A percentile compares a stretch with the other conserved stretches of the same genome.
These are phyloP conservation scores for Dactylellina sp. DNA, from an alignment of 2,329 filamentous ascomycete genomes.

Conservation along the genomic window DNA sequence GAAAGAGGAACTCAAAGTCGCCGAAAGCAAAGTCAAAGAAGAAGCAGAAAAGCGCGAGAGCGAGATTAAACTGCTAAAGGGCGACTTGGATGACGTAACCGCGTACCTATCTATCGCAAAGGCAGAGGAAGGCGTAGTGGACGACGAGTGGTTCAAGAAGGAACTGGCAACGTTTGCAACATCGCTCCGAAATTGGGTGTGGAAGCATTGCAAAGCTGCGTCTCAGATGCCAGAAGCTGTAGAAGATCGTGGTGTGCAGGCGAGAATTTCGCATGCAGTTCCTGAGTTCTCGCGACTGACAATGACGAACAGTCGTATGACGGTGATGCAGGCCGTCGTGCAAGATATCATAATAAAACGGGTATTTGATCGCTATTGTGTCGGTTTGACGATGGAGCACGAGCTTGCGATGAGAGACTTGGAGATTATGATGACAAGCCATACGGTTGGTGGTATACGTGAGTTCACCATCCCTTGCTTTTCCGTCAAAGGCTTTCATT, in stretches of 20 bases:
- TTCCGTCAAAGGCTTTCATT: not conserved
- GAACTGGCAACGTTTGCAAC: constrained; percentile 49
- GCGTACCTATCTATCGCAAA: constrained; percentile 53
- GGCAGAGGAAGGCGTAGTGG: constrained; percentile 53
- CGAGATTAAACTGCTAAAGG: constrained; percentile 46
- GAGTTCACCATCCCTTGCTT: not conserved
- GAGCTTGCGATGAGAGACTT: constrained; percentile 43
- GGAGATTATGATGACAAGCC: constrained; percentile 41
- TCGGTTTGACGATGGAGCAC: constrained; percentile 41
- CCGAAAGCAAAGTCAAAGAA: constrained; percentile 51
- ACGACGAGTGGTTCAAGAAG: constrained; percentile 51
- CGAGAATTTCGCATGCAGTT: constrained; percentile 36
- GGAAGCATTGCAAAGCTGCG: constrained; percentile 53
- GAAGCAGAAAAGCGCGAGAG: constrained; percentile 45
- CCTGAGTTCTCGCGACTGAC: constrained; percentile 51
- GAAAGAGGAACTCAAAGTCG: constrained; percentile 46
- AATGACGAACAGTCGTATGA: constrained; percentile 56
- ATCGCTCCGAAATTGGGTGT: constrained; percentile 47
- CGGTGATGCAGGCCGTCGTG: constrained; percentile 57
- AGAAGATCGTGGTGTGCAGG: constrained; percentile 33
- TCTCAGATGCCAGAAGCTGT: constrained; percentile 52
- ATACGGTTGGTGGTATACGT: constrained; percentile 26
- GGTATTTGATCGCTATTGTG: constrained; percentile 53
- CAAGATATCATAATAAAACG: constrained; percentile 46
- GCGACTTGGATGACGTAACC: constrained; percentile 52